Evolutionary conservation across 1,284 basidiomycete genomes (phyloP).

Genomic region (Phylloboletellus chloephorus): DNA sequence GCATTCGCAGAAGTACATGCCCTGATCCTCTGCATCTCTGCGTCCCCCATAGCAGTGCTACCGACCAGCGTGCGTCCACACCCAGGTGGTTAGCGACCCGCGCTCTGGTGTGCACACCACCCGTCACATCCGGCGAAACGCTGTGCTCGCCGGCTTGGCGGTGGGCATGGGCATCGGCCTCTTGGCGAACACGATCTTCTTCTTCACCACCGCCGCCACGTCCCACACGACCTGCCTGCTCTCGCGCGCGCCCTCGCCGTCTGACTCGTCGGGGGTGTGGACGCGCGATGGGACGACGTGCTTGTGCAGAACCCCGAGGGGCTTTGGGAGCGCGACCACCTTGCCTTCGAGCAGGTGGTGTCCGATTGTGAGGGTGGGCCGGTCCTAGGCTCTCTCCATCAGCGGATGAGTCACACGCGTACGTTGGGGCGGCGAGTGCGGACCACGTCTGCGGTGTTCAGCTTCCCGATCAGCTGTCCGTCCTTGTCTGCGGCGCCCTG

Average conservation of each 20-base stretch:
- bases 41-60: neutral
- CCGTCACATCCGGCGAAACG: conserved; percentile 14
- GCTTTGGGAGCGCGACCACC: conserved; percentile 69
- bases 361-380: conserved; percentile 76
- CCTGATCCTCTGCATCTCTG: neutral
- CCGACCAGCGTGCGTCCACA: no score
- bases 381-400: conserved; percentile 44
- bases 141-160: conserved; percentile 29
- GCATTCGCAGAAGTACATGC: neutral
- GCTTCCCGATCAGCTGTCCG: conserved; percentile 59
- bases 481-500: conserved; percentile 47
- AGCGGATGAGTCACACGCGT: conserved; percentile 7
- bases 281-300: conserved; percentile 8
- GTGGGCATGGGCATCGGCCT: conserved; percentile 66
- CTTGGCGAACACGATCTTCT: conserved; percentile 75
- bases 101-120: neutral
- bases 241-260: conserved; percentile 5
- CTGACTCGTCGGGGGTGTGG: neutral
- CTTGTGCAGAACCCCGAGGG: conserved; percentile 63
- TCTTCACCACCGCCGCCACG: conserved; percentile 57
- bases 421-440: conserved; percentile 15
- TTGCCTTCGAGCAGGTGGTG: conserved; percentile 89
- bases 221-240: conserved; percentile 36
- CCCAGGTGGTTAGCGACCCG: no score
- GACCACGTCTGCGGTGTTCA: conserved; percentile 52